phyloP scores from a whole-genome alignment of 345 rosid species.

The Jatropha curcas region DNA sequence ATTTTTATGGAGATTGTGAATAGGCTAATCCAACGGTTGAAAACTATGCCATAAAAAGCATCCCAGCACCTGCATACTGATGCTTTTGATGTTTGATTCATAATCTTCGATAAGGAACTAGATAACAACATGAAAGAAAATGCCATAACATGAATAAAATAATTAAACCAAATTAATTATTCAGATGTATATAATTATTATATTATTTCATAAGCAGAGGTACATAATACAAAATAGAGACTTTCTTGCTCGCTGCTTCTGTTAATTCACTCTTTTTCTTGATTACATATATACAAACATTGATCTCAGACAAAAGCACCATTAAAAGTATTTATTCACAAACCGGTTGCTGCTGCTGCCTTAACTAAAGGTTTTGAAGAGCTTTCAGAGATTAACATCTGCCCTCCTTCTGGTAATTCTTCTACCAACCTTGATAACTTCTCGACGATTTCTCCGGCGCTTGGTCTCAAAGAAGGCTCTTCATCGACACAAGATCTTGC shows the following conservation, averaged over 20 bases:
- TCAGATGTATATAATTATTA: not conserved
- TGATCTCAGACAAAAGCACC: slow-evolving; percentile 1
- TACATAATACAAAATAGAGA: not conserved
- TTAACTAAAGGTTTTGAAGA: slow-evolving; percentile 69
- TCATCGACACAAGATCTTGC: slow-evolving; percentile 71
- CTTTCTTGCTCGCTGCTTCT: slow-evolving; percentile 10
- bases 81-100: not conserved
- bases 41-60: no score
- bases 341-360: slow-evolving; percentile 23
- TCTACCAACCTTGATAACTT: slow-evolving; percentile 63
- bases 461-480: slow-evolving; percentile 63
- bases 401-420: slow-evolving; percentile 46
- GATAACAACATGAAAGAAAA: not conserved
- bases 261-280: slow-evolving; percentile 15
- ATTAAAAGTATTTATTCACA: slow-evolving; percentile 13
- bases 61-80: no score
- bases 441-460: slow-evolving; percentile 72
- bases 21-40: no score
- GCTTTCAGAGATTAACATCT: slow-evolving; percentile 51
- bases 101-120: slow-evolving; percentile 9
- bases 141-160: not conserved
- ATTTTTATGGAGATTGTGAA: no score
- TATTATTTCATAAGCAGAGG: slow-evolving; percentile 8
- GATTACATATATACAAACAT: slow-evolving; percentile 32
- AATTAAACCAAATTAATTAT: not conserved